Base-by-base conservation (phyloP, 1,284 basidiomycete species). In the Flammula alnicola region DNA sequence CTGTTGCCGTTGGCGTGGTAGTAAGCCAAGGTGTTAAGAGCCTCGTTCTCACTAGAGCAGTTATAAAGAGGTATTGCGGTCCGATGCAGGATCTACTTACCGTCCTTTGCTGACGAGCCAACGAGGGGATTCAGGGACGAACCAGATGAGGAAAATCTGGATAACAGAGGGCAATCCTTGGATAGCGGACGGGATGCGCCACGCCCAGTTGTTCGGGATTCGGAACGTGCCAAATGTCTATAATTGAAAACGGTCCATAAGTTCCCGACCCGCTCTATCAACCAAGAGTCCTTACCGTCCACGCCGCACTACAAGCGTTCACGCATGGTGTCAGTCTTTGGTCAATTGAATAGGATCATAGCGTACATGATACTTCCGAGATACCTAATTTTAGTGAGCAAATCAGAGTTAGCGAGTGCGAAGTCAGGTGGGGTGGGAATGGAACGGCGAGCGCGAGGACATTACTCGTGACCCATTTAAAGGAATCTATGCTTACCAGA, bases 151-250 rank as follows among this genome's bases (percentile, higher is more conserved):
- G 41, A 66, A 57, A 23, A 85, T 61, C 58, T 84, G 82, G 22
- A 83, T 44, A 32, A 82, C 60, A 0, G 83, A 83, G 0, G 83
- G 80, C 2, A 83, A 61, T 23, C 74, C 81, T 64, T 88, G 84
- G 3, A 87, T 66, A 5, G 79, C 71, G 17, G 83, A 84, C 0
- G 84, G 84, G 32, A 86, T 76, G 25, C 81, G 66, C 82, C 83
- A 84, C 2, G 77, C 66, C 82, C 80, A 83, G 45, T 72, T 77
- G 35, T 58, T 72, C 0, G 63, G 65, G 44, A 83, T 74, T 44
- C 76, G 67, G 72, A 83, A 82, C 1, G 79, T 80, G 16, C 81
- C 81, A 59, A 74, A 84, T 0, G 80, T 82, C 77, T 65, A 54
- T 40, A 47, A 32, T 29, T 40, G 27, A 42, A 22, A 25, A 20